Evolutionary conservation across 164 flowering plant genomes (phyloP).

Genomic region (Litsea cubeba): DNA sequence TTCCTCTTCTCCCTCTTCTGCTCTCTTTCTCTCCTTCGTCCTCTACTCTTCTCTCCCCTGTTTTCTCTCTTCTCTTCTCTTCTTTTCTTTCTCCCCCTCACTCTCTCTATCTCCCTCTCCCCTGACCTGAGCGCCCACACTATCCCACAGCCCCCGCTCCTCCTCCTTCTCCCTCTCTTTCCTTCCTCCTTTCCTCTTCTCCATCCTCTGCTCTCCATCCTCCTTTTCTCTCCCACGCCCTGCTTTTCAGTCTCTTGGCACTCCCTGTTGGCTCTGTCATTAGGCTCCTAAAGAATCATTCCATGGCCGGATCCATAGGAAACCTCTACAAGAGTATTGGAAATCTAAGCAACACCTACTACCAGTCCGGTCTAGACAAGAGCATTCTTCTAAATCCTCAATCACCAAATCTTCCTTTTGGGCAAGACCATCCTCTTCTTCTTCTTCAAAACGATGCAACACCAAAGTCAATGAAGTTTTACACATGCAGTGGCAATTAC

Average conservation of each 20-base stretch:
- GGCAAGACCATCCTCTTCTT: not conserved
- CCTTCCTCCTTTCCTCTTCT: no score
- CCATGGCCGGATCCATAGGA: conserved; percentile 43
- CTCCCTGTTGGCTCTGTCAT: conserved; percentile 2
- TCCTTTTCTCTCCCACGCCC: no score
- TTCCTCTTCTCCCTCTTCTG: no score
- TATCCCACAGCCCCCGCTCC: no score
- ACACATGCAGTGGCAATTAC: not conserved
- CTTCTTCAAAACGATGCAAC: not conserved
- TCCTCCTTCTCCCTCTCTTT: no score
- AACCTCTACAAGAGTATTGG: not conserved
- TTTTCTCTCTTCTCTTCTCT: no score
- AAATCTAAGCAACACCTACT: not conserved
- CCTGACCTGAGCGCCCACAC: no score
- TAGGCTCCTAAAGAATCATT: conserved; percentile 39
- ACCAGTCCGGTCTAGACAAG: not conserved
- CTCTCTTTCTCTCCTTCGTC: no score
- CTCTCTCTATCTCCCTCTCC: no score
- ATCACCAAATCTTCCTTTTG: not conserved
- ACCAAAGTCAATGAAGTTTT: not conserved
- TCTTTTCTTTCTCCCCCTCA: no score
- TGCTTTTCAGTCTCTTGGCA: conserved; percentile 45
- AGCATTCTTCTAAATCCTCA: not conserved
- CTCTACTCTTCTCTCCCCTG: no score
- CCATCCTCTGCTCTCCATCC: no score